A percentile compares a stretch with the other conserved stretches of the same genome.
phyloP scores from a whole-genome alignment of 108 stramenopile genomes.

The Schizochytrium sp. region DNA sequence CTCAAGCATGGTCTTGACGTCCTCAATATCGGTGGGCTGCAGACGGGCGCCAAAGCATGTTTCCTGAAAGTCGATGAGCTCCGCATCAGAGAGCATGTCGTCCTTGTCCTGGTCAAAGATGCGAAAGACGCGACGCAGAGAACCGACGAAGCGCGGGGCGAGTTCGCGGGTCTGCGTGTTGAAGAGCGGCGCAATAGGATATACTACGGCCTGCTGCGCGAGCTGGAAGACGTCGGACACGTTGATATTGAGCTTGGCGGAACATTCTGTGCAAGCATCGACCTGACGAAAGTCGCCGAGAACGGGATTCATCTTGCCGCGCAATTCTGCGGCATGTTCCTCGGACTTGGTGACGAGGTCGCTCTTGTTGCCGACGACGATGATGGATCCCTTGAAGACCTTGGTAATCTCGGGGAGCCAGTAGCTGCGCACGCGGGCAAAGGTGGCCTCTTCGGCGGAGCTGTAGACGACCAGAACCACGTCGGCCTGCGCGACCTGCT shows the following conservation, averaged over 20 bases:
- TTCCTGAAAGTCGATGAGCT: constrained; percentile 7
- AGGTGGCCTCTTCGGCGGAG: neutral
- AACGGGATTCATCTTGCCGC: neutral
- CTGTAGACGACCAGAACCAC: neutral
- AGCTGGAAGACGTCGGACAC: constrained; percentile 4
- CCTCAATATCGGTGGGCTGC: neutral
- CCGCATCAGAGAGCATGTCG: neutral
- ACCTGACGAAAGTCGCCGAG: neutral
- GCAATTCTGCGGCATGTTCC: neutral
- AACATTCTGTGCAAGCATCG: neutral
- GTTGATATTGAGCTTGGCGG: constrained; percentile 6
- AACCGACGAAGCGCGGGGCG: neutral
- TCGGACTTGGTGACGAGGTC: neutral
- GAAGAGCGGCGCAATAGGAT: constrained; percentile 13
- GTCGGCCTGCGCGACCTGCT: neutral
- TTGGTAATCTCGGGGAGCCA: neutral
- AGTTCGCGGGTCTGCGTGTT: neutral
- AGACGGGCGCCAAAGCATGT: neutral
- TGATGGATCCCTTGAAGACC: constrained; percentile 3
- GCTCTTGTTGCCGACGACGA: constrained; percentile 9
- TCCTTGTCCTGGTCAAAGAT: constrained; percentile 4
- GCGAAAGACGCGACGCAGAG: neutral
- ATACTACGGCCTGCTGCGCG: constrained; percentile 6
- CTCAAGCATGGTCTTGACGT: constrained; percentile 2
- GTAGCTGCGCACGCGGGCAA: neutral